Base-by-base conservation (phyloP, 768 basidiomycete genomes). In the Auriscalpium orientale region DNA sequence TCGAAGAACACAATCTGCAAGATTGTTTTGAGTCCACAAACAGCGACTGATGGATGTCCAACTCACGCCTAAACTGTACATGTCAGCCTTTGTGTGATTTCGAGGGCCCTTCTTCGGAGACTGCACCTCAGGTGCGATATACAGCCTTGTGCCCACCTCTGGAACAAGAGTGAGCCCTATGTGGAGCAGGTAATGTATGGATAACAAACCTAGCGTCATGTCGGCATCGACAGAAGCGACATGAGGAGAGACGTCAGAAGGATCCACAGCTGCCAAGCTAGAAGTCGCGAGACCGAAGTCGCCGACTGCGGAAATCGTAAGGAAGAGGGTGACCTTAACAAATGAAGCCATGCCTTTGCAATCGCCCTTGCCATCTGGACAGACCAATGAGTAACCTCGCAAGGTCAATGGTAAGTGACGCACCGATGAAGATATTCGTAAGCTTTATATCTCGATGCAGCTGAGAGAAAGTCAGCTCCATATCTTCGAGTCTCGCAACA, bases 271-370 rank as follows among this genome's bases (percentile, higher is more conserved):
- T 4, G 86, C 86, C 16, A 90, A 73, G 67, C 84, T 87, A 1
- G 88, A 88, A 0, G 91, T 92, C 2, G 91, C 91, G 6, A 97
- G 76, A 34, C 94, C 95, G 65, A 97, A 98, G 67, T 98, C 95
- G 16, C 94, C 94, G 40, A 98, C 88, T 84, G 67, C 58, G 58
- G 64, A 59, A 18, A 48, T 36, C 7, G 28, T 28, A 28, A 28
- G 28, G 28, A 28, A 28, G 28, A 28, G 28, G 28, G 4, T 28
- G 28, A 2, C 28, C 4, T 28, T 28, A 28, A 28, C 28, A 28
- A 5, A 28, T 5, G 5, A 5, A 28, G 28, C 28, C 28, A 56
- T 57, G 81, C 86, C 81, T 83, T 91, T 92, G 64, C 87, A 88
- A 60, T 91, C 88, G 4, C 88, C 88, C 53, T 87, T 88, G 33